phyloP scores from a whole-genome alignment of 805 yeast species.

The Candida insectorum region DNA sequence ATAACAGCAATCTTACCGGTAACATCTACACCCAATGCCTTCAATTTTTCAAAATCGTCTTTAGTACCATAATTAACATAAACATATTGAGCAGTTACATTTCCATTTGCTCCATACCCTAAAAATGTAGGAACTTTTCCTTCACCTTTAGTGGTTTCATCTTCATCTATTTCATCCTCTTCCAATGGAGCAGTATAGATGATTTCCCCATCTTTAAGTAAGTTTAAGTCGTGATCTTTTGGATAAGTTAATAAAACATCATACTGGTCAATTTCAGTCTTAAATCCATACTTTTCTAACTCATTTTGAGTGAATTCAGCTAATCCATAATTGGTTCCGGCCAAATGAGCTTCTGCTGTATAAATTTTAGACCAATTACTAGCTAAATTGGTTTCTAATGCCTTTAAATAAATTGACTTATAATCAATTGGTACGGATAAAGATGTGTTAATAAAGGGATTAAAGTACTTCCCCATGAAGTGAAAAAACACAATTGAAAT shows the following conservation, averaged over 20 bases:
- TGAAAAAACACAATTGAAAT: too few relatives aligned
- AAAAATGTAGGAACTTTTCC: slow-evolving; percentile 50
- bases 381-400: slow-evolving; percentile 36
- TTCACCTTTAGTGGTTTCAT: slow-evolving; percentile 35
- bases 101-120: slow-evolving; percentile 64
- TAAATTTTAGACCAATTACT: slow-evolving; percentile 40
- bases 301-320: slow-evolving; percentile 50
- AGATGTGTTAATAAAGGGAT: too few relatives aligned
- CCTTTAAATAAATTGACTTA: slow-evolving; percentile 16
- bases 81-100: slow-evolving; percentile 51
- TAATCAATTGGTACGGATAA: slow-evolving; percentile 9
- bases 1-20: slow-evolving; percentile 58
- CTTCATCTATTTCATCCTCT: slow-evolving; percentile 46
- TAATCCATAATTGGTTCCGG: slow-evolving; percentile 43
- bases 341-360: slow-evolving; percentile 41
- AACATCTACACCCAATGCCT: slow-evolving; percentile 38
- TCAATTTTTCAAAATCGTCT: slow-evolving; percentile 50
- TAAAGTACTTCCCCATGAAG: too few relatives aligned
- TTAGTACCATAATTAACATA: slow-evolving; percentile 59
- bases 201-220: slow-evolving; percentile 27
- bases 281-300: slow-evolving; percentile 50
- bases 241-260: slow-evolving; percentile 57
- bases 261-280: slow-evolving; percentile 50
- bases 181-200: slow-evolving; percentile 47
- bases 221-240: slow-evolving; percentile 39